Evolutionary conservation across 2,329 filamentous ascomycete species (phyloP), one percentile per base, ranked within the genome.

Genomic region (Cytospora leucostoma): DNA sequence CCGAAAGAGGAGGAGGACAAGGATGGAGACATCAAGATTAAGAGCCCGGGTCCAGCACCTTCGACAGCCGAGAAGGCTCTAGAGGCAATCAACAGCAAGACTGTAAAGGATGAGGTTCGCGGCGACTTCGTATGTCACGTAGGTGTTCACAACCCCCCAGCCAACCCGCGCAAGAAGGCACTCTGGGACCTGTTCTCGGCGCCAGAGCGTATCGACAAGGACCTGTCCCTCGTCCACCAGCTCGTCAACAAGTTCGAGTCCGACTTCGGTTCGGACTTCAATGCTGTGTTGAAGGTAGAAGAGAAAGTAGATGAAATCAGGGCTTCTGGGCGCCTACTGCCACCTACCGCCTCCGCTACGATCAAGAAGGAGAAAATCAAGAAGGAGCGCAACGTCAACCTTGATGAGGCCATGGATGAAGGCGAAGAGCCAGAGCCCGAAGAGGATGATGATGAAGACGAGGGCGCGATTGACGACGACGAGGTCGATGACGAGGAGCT

Each of bases 71-170:
- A 97, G 53, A 94, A 91, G 72, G 94, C 94, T 1, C 83, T 97
- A 0, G 92, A 95, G 66, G 92, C 93, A n/a, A 89, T 99, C 70
- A 98, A 99, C 71, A 92, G 93, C 69, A 98, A 99, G 80, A 97
- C 93, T 0, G 96, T 99, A 66, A 92, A 96, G 71, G 95, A 99
- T 72, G 90, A 96, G 68, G 88, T 90, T 55, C 90, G 94, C 58
- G 95, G 95, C 49, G 95, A 99, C 74, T 99, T 99, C 74, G 94
- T 94, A 35, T 97, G 95, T 73, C 95, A 99, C 72, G 95, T 98
- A 56, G 95, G 95, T 65, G 91, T 99, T 27, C 95, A 99, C 76
- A 93, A 93, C 66, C 93, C 95, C 4, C 93, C 94, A 2, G 84
- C 84, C 44, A 88, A 92, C 62, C 91, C 93, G 2, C 84, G 94